Conservation (phyloP, 2,329 filamentous ascomycete genomes). For the Penicillium digitatum region DNA sequence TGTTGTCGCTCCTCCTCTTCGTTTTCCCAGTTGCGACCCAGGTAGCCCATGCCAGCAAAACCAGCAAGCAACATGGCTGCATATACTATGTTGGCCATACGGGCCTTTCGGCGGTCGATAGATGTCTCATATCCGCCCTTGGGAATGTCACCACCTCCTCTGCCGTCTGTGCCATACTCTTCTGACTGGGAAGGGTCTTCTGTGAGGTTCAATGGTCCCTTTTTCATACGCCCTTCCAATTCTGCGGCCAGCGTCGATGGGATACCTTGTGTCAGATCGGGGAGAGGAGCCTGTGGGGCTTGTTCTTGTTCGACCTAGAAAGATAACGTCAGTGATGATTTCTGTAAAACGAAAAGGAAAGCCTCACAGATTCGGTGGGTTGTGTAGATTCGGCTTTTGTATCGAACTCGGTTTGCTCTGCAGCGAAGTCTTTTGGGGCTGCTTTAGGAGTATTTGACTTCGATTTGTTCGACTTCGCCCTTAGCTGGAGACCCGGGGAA, state of each 20-base stretch:
- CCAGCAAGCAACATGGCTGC: slow-evolving; percentile 55
- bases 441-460: slow-evolving; percentile 24
- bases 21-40: slow-evolving; percentile 81
- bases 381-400: slow-evolving; percentile 33
- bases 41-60: slow-evolving; percentile 62
- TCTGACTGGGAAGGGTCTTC: slow-evolving; percentile 48
- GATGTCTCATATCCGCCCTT: slow-evolving; percentile 86
- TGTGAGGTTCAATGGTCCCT: slow-evolving; percentile 48
- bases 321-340: slow-evolving; percentile 6
- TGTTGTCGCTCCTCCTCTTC: slow-evolving; percentile 68
- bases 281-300: slow-evolving; percentile 63
- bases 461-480: slow-evolving; percentile 25
- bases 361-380: slow-evolving; percentile 27
- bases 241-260: slow-evolving; percentile 85
- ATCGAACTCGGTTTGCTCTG: slow-evolving; percentile 41
- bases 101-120: slow-evolving; percentile 73
- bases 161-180: slow-evolving; percentile 47
- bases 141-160: slow-evolving; percentile 60
- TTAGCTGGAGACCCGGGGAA: slow-evolving; percentile 26
- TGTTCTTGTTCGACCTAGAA: slow-evolving; percentile 34
- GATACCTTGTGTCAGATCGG: slow-evolving; percentile 90
- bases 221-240: slow-evolving; percentile 48
- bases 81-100: slow-evolving; percentile 72
- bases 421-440: slow-evolving; percentile 27
- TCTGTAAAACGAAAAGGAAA: not conserved